phyloP scores from a whole-genome alignment of 148 eudicot genomes.

The Drosera capensis region DNA sequence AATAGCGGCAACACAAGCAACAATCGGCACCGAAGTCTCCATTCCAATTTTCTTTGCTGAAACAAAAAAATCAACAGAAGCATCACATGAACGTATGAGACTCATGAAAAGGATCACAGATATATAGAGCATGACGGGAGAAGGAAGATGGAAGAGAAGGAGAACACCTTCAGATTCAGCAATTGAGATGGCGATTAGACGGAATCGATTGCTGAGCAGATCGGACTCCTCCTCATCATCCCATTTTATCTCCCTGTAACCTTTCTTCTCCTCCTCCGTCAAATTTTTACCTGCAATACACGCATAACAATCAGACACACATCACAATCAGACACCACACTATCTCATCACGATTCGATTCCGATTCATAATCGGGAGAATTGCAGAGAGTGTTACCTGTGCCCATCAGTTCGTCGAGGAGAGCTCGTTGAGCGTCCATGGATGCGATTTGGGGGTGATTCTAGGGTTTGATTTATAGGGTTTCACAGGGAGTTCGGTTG shows the following conservation, averaged over 20 bases:
- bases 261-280: constrained; percentile 10
- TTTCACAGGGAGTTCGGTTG: no score
- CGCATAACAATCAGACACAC: no score
- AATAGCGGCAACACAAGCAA: constrained; percentile 67
- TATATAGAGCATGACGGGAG: neutral
- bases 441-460: no score
- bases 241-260: constrained; percentile 29
- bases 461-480: no score
- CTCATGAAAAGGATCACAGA: neutral
- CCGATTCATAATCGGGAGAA: no score
- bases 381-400: no score
- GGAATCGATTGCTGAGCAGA: constrained; percentile 57
- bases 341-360: no score
- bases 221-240: constrained; percentile 39
- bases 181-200: constrained; percentile 53
- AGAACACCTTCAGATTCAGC: constrained; percentile 56
- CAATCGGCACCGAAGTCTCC: constrained; percentile 60
- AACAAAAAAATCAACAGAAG: neutral
- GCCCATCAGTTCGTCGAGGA: no score
- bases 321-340: no score
- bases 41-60: constrained; percentile 54
- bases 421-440: no score
- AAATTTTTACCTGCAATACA: no score
- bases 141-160: no score
- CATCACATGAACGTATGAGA: neutral